These are phyloP conservation scores for Thalassia testudinum DNA, from an alignment of 116 monocot species.

Conservation along the genomic window DNA sequence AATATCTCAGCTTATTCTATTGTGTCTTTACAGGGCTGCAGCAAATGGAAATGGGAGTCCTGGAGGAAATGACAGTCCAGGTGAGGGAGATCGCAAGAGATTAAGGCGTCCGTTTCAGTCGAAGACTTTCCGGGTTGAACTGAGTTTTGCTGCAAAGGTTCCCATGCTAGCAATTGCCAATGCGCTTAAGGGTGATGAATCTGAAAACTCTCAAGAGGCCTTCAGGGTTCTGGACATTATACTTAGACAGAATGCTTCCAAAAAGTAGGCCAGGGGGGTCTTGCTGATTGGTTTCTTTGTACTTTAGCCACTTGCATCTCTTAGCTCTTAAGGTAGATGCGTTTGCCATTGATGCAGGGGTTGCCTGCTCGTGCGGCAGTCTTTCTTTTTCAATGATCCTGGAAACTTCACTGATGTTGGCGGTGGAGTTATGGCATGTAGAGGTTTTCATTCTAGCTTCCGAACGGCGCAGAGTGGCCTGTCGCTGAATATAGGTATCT, in stretches of 20 bases:
- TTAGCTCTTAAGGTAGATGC: neutral
- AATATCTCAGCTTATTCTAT: neutral
- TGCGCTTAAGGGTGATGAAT: slow-evolving; percentile 68
- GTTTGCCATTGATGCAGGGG: slow-evolving; percentile 29
- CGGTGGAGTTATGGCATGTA: slow-evolving; percentile 74
- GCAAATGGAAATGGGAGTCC: slow-evolving; percentile 36
- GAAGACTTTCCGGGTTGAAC: slow-evolving; percentile 70
- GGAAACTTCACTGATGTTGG: slow-evolving; percentile 60
- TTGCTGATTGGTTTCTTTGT: neutral
- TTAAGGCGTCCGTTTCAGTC: slow-evolving; percentile 31
- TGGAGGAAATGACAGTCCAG: slow-evolving; percentile 40
- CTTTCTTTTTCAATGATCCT: slow-evolving; percentile 69
- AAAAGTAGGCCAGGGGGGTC: slow-evolving; percentile 20
- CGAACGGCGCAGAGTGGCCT: slow-evolving; percentile 65
- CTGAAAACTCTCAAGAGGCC: slow-evolving; percentile 78
- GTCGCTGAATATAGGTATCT: slow-evolving; percentile 67
- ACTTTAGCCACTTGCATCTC: neutral
- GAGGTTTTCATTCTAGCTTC: slow-evolving; percentile 92
- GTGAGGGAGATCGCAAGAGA: slow-evolving; percentile 51
- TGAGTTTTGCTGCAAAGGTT: slow-evolving; percentile 74
- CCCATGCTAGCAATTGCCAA: slow-evolving; percentile 60
- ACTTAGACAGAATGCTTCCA: slow-evolving; percentile 54
- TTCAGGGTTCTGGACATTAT: slow-evolving; percentile 66
- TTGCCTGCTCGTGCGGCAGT: slow-evolving; percentile 83
- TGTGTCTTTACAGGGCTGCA: slow-evolving; percentile 1